Base-by-base conservation (phyloP, 106 monocot genomes). In the Dactylorhiza incarnata region DNA sequence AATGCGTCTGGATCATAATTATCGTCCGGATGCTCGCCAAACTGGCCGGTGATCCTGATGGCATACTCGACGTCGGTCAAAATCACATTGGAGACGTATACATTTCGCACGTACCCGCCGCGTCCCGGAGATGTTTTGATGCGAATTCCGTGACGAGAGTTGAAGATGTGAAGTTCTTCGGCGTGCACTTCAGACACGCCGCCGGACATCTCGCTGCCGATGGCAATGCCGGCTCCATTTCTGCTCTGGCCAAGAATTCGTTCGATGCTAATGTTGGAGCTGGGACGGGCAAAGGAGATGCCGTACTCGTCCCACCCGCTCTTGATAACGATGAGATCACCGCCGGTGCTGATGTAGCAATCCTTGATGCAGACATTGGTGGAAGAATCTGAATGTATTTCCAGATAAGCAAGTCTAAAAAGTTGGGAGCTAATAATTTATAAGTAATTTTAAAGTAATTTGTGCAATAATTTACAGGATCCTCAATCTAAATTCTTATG, bases 151-250 rank as follows among this genome's bases (percentile, higher is more conserved):
- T 87, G 78, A 10, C 79, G 25, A n/a, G 90, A 90, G 71, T 94
- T 86, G 80, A 80, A 72, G 53, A 88, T 56, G 8, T 50, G 75
- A 26, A 94, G 61, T 45, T 71, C 81, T 44, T 88, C 82, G 3
- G 79, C 93, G 2, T 68, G n/a, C 16, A 94, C 81, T 46, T 90
- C 84, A 7, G 84, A 84, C 37, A 94, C 81, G 22, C 93, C 93
- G 49, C 93, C 93, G 5, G 93, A 93, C 93, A 93, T 93, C 84
- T 93, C 93, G 29, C 93, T 90, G 20, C 93, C 93, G 14, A 93
- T 72, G 70, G 93, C 93, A 61, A 94, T 88, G 68, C 81, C 93
- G 0, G 93, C 90, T 9, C 90, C 85, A 9, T 66, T 23, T 9
- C 67, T 52, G 8, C 84, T 74, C 45, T 78, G 51, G 3, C 86